Conservation (phyloP, 78 protist species). For the Creolimax fragrantissima region DNA sequence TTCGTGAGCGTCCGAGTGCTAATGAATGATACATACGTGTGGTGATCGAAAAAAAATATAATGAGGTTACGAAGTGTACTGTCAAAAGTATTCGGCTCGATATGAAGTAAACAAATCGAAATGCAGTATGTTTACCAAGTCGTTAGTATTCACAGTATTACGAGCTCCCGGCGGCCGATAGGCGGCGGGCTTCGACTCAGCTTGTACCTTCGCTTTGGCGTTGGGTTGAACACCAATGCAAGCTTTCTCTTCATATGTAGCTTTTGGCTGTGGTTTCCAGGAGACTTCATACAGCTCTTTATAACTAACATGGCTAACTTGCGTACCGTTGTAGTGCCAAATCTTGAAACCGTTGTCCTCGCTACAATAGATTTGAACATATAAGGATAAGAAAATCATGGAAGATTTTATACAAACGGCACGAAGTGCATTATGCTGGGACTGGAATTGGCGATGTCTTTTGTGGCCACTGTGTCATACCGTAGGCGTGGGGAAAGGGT, state of each 20-base stretch:
- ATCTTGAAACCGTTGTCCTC: background rate
- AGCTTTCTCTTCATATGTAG: background rate
- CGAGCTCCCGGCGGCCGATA: background rate
- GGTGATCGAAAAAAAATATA: too few relatives aligned
- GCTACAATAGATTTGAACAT: background rate
- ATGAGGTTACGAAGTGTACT: too few relatives aligned
- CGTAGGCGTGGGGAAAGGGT: conserved; percentile 55
- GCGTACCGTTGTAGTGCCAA: background rate
- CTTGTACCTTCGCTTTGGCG: background rate
- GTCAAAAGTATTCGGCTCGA: too few relatives aligned
- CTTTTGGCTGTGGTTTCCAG: background rate
- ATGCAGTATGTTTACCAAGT: background rate
- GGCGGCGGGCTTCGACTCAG: background rate
- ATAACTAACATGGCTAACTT: background rate
- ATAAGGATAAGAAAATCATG: background rate
- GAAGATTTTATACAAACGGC: too few relatives aligned
- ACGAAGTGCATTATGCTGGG: too few relatives aligned
- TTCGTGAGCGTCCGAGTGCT: background rate
- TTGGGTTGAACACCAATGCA: background rate
- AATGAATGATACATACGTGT: too few relatives aligned
- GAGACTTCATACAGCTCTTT: background rate
- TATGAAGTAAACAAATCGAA: too few relatives aligned
- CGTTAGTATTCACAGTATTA: background rate
- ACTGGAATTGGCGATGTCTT: too few relatives aligned
- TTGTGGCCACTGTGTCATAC: too few relatives aligned